Percentiles rank a stretch among this genome's conserved stretches.
Conservation (phyloP, 345 rosid species). For the Iberis pinnata region DNA sequence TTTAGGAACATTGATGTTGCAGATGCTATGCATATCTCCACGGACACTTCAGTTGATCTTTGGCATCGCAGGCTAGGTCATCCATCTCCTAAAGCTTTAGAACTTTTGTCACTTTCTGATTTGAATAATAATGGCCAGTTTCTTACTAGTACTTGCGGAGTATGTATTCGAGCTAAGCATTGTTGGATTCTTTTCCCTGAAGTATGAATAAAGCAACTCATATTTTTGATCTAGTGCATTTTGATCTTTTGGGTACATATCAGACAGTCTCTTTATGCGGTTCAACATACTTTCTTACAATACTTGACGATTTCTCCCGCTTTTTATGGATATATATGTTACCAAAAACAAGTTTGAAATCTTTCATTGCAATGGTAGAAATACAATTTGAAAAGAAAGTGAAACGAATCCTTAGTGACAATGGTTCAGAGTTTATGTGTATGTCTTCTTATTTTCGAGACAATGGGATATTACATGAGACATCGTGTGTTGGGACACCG, state of each 20-base stretch:
- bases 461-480: neutral
- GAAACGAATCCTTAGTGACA: neutral
- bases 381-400: neutral
- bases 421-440: neutral
- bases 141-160: neutral
- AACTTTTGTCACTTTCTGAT: neutral
- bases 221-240: neutral
- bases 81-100: neutral
- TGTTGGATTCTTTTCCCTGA: neutral
- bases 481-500: neutral
- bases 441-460: neutral
- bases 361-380: neutral
- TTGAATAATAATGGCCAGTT: neutral
- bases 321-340: neutral
- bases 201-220: neutral
- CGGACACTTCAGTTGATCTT: neutral
- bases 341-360: neutral
- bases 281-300: neutral
- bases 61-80: neutral
- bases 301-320: neutral
- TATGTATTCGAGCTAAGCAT: neutral
- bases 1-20: neutral
- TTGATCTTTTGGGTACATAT: neutral
- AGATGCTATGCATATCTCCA: accelerated
- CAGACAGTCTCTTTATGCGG: no score